Evolutionary conservation across 1,284 basidiomycete species (phyloP).

Genomic region (Heliocybe sulcata): DNA sequence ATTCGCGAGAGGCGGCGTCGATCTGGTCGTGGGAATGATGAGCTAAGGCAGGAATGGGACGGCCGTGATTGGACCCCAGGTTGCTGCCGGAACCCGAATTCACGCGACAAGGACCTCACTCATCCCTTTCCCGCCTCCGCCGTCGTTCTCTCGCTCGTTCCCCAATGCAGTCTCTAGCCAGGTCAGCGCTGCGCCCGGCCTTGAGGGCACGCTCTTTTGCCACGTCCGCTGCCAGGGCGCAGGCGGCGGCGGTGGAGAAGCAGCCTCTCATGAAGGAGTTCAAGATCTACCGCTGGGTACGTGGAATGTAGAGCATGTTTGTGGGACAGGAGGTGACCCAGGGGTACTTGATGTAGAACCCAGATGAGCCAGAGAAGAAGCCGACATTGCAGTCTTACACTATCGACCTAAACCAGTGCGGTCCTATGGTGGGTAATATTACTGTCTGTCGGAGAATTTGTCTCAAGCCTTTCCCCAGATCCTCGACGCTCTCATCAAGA

Average conservation of each 20-base stretch:
- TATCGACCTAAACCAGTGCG: slow-evolving; percentile 91
- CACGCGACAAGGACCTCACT: not conserved
- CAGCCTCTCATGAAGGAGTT: slow-evolving; percentile 69
- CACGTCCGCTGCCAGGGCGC: slow-evolving; percentile 24
- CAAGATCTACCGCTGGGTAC: slow-evolving; percentile 94
- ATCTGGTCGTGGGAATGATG: not conserved
- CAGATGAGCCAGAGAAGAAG: slow-evolving; percentile 90
- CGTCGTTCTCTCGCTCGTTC: not conserved
- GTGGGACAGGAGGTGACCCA: not conserved
- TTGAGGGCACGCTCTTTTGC: slow-evolving; percentile 22
- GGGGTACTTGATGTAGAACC: slow-evolving; percentile 68
- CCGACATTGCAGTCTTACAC: slow-evolving; percentile 89
- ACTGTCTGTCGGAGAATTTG: not conserved
- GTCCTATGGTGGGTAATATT: slow-evolving; percentile 76
- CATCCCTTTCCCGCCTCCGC: not conserved
- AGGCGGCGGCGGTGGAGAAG: slow-evolving; percentile 33
- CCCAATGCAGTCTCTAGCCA: slow-evolving; percentile 3
- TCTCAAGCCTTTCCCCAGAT: slow-evolving; percentile 35
- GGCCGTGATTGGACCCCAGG: not conserved
- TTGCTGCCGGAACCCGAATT: not conserved
- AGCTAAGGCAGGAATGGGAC: not conserved
- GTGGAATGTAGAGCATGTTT: slow-evolving; percentile 16
- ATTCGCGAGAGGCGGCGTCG: too few relatives aligned
- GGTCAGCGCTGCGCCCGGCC: not conserved
- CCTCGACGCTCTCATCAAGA: slow-evolving; percentile 94